Conservation (phyloP, 768 basidiomycete genomes). For the Mycena metata region DNA sequence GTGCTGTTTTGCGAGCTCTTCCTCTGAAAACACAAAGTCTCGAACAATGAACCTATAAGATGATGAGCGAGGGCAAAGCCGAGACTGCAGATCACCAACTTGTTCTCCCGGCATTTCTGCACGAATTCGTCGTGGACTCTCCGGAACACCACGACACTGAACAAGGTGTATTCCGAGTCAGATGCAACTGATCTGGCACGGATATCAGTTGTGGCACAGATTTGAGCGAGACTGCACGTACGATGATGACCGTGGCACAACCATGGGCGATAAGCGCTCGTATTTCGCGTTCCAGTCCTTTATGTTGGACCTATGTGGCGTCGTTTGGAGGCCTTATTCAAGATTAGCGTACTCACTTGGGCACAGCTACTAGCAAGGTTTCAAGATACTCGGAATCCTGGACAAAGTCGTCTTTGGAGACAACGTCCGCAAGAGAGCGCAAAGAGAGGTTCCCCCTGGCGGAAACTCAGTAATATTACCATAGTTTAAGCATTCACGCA, state of each 20-base stretch:
- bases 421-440: conserved; percentile 86
- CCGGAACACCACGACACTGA: conserved; percentile 89
- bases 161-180: conserved; percentile 92
- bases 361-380: conserved; percentile 92
- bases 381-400: conserved; percentile 95
- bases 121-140: conserved; percentile 92
- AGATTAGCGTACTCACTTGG: conserved; percentile 71
- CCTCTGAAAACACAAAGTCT: conserved; percentile 93
- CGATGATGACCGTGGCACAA: conserved; percentile 93
- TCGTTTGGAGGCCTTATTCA: conserved; percentile 33
- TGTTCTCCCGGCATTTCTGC: conserved; percentile 95
- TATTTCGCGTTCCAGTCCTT: conserved; percentile 95
- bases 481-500: conserved; percentile 48
- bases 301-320: conserved; percentile 65
- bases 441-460: conserved; percentile 94
- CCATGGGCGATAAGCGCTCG: conserved; percentile 89
- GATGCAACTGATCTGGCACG: conserved; percentile 73
- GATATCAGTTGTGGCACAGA: conserved; percentile 12
- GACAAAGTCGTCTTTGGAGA: conserved; percentile 85
- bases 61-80: conserved; percentile 8
- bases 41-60: conserved; percentile 85
- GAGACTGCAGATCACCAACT: conserved; percentile 62
- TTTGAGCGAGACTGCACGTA: conserved; percentile 52
- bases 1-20: conserved; percentile 81
- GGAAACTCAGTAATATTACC: conserved; percentile 21